Evolutionary conservation across 352 stramenopile genomes (phyloP).

Genomic region (Phytophthora litchii): DNA sequence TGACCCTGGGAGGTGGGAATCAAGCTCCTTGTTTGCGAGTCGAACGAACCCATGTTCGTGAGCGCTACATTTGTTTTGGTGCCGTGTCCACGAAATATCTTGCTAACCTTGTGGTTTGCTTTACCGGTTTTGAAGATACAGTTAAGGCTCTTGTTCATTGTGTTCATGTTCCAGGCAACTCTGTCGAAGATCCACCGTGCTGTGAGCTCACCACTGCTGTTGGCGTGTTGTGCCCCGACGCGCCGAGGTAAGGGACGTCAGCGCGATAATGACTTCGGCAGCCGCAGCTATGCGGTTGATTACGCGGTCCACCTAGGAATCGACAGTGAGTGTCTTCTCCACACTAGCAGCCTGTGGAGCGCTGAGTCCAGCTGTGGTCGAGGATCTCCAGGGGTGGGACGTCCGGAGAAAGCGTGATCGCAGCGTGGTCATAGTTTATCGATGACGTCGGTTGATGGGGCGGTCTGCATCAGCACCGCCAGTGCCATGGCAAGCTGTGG

Average conservation of each 20-base stretch:
- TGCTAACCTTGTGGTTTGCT: constrained; percentile 18
- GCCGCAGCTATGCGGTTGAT: background rate
- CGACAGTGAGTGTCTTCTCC: background rate
- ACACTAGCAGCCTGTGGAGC: too few relatives aligned
- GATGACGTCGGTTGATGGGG: too few relatives aligned
- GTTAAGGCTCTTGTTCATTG: constrained; percentile 25
- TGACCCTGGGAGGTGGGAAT: background rate
- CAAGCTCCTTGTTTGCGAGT: background rate
- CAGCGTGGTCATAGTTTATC: too few relatives aligned
- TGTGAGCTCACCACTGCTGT: constrained; percentile 7
- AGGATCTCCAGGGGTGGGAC: too few relatives aligned
- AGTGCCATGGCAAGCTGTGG: constrained; percentile 14
- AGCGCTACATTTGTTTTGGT: background rate
- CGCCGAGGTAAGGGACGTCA: constrained; percentile 32
- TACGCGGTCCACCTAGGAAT: background rate
- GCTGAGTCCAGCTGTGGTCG: too few relatives aligned
- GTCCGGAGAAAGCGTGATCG: too few relatives aligned
- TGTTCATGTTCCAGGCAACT: constrained; percentile 23
- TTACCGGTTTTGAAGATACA: constrained; percentile 26
- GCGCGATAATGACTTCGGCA: background rate
- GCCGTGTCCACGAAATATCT: constrained; percentile 23
- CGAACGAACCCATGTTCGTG: background rate
- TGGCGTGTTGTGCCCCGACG: constrained; percentile 12
- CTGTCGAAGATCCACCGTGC: constrained; percentile 19
- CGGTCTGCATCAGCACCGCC: too few relatives aligned